Evolutionary conservation across 164 flowering plant species (phyloP).

Genomic region (Macadamia integrifolia): DNA sequence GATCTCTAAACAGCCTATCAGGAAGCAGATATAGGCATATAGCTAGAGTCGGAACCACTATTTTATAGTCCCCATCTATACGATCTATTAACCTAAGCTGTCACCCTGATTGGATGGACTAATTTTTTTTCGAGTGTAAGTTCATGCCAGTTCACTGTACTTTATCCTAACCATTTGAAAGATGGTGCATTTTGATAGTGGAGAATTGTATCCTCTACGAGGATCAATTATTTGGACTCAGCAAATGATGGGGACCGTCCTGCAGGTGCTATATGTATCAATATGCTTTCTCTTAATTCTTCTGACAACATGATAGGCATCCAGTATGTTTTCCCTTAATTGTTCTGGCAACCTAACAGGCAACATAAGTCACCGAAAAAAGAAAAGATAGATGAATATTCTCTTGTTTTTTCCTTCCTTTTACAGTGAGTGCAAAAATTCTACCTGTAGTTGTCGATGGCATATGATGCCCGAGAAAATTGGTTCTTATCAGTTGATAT

Average conservation of each 20-base stretch:
- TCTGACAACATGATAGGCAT: neutral
- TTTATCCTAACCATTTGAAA: neutral
- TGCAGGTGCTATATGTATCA: constrained; percentile 1
- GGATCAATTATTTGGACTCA: neutral
- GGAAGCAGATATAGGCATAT: too few species aligned
- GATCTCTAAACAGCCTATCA: too few species aligned
- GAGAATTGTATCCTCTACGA: neutral
- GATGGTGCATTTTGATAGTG: neutral
- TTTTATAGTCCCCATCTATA: too few species aligned
- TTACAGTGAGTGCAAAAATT: neutral
- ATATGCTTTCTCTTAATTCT: neutral
- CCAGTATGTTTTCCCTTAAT: too few species aligned
- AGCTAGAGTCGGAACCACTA: too few species aligned
- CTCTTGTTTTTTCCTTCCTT: neutral
- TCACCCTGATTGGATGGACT: too few species aligned
- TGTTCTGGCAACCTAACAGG: neutral
- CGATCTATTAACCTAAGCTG: too few species aligned
- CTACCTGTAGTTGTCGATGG: constrained; percentile 69
- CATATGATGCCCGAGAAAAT: constrained; percentile 63
- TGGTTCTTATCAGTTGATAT: constrained; percentile 56
- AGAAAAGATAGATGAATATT: neutral
- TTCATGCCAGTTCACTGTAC: neutral
- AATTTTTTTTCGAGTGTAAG: too few species aligned
- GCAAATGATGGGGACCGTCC: constrained; percentile 1
- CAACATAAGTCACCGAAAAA: neutral